Conservation (phyloP, 257 asterid species). For the Anisodus acutangulus region DNA sequence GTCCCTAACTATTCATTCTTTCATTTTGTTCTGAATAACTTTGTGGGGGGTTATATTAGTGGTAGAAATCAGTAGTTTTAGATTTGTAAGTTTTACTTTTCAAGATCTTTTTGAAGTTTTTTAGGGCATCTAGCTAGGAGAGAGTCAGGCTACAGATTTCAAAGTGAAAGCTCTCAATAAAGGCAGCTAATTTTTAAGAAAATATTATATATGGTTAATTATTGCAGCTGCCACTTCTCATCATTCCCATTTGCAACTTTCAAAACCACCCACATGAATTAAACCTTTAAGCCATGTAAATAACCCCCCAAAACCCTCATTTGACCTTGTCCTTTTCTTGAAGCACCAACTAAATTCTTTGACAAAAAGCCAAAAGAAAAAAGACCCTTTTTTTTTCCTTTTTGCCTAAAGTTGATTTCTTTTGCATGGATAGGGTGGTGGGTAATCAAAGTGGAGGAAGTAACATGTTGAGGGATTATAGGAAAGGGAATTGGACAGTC, state of each 20-base stretch:
- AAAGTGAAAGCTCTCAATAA: conserved; percentile 22
- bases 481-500: conserved; percentile 93
- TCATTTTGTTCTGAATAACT: conserved; percentile 11
- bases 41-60: conserved; percentile 20
- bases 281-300: background rate
- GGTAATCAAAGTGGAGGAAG: conserved; percentile 43
- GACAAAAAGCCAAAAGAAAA: background rate
- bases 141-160: conserved; percentile 33
- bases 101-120: conserved; percentile 31
- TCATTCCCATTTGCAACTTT: conserved; percentile 21
- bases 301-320: background rate
- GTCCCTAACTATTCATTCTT: background rate
- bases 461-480: conserved; percentile 62
- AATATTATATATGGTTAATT: background rate
- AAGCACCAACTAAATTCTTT: background rate
- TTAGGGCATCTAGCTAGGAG: background rate
- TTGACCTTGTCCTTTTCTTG: conserved; percentile 9
- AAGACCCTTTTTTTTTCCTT: background rate
- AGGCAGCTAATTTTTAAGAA: conserved; percentile 19
- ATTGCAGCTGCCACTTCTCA: background rate
- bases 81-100: conserved; percentile 39
- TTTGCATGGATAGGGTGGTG: conserved; percentile 56
- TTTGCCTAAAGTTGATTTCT: conserved; percentile 25
- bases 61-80: conserved; percentile 43
- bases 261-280: conserved; percentile 18